These are phyloP conservation scores for Cudoniella acicularis DNA, from an alignment of 495 filamentous ascomycete genomes.

Conservation along the genomic window DNA sequence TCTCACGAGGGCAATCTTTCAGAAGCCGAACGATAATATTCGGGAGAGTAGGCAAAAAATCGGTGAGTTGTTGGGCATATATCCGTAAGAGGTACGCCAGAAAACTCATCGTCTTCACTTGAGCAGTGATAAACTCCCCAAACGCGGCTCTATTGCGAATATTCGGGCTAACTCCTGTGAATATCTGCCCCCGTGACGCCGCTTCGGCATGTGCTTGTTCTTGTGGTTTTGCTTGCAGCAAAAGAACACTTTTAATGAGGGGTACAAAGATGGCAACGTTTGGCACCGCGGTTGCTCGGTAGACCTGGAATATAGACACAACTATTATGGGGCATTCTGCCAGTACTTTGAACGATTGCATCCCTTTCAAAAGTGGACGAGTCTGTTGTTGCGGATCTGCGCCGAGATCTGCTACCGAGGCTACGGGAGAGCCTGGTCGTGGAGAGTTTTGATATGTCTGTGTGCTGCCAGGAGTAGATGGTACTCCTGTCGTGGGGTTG, in stretches of 20 bases:
- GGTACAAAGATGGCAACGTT: conserved; percentile 95
- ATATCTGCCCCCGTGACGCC: conserved; percentile 66
- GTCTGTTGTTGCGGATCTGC: conserved; percentile 72
- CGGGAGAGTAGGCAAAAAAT: conserved; percentile 85
- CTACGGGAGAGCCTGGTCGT: conserved; percentile 82
- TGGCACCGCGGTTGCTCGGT: conserved; percentile 67
- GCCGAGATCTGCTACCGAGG: conserved; percentile 70
- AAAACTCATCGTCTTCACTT: conserved; percentile 99
- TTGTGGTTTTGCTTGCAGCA: conserved; percentile 89
- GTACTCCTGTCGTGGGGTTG: conserved; percentile 60
- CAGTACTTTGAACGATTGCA: conserved; percentile 98
- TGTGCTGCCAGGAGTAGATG: conserved; percentile 70
- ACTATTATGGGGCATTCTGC: conserved; percentile 98
- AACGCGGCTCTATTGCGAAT: conserved; percentile 94
- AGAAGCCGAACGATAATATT: conserved; percentile 88
- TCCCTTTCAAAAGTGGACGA: conserved; percentile 77
- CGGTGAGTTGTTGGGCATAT: conserved; percentile 80
- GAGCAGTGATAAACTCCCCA: conserved; percentile 94
- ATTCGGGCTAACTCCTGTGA: conserved; percentile 88
- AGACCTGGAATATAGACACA: conserved; percentile 94
- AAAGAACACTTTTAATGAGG: conserved; percentile 83
- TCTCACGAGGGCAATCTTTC: conserved; percentile 90
- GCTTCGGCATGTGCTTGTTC: conserved; percentile 87
- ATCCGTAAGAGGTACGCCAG: conserved; percentile 88
- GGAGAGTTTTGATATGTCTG: conserved; percentile 71